A percentile compares a stretch with the other conserved stretches of the same genome.
These are phyloP conservation scores for Bauhinia variegata DNA, from an alignment of 306 rosid species.

Conservation along the genomic window DNA sequence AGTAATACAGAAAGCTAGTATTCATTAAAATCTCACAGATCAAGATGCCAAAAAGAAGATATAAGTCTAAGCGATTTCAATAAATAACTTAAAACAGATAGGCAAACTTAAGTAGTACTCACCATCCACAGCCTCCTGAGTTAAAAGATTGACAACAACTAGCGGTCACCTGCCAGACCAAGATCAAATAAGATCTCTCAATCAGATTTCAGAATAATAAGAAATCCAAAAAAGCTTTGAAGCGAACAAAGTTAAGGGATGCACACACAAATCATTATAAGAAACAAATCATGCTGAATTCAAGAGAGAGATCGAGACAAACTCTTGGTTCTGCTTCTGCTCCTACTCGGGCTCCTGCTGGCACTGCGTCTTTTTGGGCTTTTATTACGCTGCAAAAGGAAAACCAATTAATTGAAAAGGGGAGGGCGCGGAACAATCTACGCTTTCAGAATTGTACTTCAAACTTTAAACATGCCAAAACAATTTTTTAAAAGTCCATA, in stretches of 20 bases:
- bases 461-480: slow-evolving; percentile 12
- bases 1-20: slow-evolving; percentile 28
- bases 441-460: neutral
- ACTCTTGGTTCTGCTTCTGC: slow-evolving; percentile 80
- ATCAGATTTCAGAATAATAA: neutral
- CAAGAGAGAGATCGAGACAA: slow-evolving; percentile 63
- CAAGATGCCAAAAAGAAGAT: too few relatives aligned
- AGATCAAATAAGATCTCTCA: slow-evolving; percentile 24
- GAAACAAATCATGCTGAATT: slow-evolving; percentile 3
- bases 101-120: slow-evolving; percentile 30
- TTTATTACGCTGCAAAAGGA: slow-evolving; percentile 58
- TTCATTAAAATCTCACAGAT: slow-evolving; percentile 31
- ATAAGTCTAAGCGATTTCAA: slow-evolving; percentile 31
- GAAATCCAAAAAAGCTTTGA: slow-evolving; percentile 3
- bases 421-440: too few relatives aligned
- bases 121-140: slow-evolving; percentile 37
- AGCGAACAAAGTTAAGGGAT: neutral
- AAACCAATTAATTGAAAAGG: slow-evolving; percentile 8
- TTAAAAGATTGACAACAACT: slow-evolving; percentile 25
- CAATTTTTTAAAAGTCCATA: neutral
- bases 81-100: slow-evolving; percentile 28
- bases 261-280: neutral
- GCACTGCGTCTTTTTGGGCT: slow-evolving; percentile 77
- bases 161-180: slow-evolving; percentile 58
- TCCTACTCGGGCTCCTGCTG: slow-evolving; percentile 81